These are phyloP conservation scores for Russula sp. DNA, from an alignment of 768 basidiomycete genomes.

Conservation along the genomic window DNA sequence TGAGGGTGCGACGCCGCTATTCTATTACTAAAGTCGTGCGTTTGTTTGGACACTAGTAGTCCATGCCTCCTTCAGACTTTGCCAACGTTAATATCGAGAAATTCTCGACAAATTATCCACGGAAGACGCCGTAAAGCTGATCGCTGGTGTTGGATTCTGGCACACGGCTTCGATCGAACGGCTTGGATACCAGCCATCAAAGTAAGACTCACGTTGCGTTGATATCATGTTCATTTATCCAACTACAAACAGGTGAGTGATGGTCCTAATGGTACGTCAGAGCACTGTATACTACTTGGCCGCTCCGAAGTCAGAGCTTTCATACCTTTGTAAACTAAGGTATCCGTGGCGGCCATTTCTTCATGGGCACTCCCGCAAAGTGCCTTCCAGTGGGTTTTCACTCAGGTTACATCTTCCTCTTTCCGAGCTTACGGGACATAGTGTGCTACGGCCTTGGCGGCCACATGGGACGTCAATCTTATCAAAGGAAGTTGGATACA, in stretches of 20 bases:
- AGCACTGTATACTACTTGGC: neutral
- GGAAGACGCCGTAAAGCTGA: constrained; percentile 71
- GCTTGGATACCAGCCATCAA: constrained; percentile 72
- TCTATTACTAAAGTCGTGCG: too few relatives aligned
- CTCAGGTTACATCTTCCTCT: neutral
- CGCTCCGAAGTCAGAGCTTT: constrained; percentile 13
- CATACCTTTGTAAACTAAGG: constrained; percentile 34
- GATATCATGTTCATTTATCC: neutral
- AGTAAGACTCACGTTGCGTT: constrained; percentile 40
- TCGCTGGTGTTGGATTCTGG: constrained; percentile 77
- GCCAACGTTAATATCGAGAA: too few relatives aligned
- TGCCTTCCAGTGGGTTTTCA: constrained; percentile 56
- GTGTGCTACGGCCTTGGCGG: constrained; percentile 71
- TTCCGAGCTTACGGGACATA: constrained; percentile 29
- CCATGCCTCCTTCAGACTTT: too few relatives aligned
- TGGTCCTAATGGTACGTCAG: constrained; percentile 73
- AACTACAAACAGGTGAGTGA: constrained; percentile 55
- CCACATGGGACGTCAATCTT: constrained; percentile 60
- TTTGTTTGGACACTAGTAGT: too few relatives aligned
- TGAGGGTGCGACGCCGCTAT: too few relatives aligned
- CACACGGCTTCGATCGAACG: constrained; percentile 66
- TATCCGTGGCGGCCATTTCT: constrained; percentile 71
- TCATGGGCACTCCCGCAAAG: constrained; percentile 79
- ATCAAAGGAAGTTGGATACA: constrained; percentile 58
- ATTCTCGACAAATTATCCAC: constrained; percentile 40